Base-by-base conservation (phyloP, 306 rosid species). In the Malus fusca region DNA sequence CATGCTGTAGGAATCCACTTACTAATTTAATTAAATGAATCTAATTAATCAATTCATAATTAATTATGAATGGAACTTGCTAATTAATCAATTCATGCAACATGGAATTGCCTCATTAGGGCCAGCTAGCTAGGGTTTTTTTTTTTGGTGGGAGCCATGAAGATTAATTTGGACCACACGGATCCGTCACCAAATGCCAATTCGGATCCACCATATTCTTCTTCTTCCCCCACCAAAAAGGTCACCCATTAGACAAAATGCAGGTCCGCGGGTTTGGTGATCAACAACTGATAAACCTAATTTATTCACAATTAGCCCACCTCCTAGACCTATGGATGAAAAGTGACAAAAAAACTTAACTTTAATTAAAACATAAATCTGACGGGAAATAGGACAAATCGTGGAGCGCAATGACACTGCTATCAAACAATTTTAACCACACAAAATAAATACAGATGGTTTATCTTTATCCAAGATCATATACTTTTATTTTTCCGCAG, bases 301-400 rank as follows among this genome's bases (percentile, higher is more conserved):
- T 66, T 66, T 77, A 78, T 25, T 82, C 51, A 26, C 18, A 59
- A 44, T 51, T 62, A 81, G 81, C 87, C 81, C 74, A 68, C 77
- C 72, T 52, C 35, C 28, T 71, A 64, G 14, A 43, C 55, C 46
- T 78, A 26, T 69, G 82, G 61, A 74, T 77, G 77, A 69, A 61
- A 68, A 66, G 84, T 43, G 83, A 85, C 81, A 80, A 78, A 77
- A 77, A 53, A 76, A 77, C 22, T 51, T 59, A 23, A 55, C 73
- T 74, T 56, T 67, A 66, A 79, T 81, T 79, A 74, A 43, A 65
- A 62, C 60, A 69, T 65, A 77, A 78, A 66, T 52, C 79, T 75
- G 85, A 82, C 82, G 80, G 33, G 68, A 66, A 79, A 80, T 75
- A 78, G 72, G 87, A 87, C 84, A 82, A 81, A 58, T 78, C 70